phyloP scores from a whole-genome alignment of 371 early-diverging fungal genomes.

The Apophysomyces variabilis region DNA sequence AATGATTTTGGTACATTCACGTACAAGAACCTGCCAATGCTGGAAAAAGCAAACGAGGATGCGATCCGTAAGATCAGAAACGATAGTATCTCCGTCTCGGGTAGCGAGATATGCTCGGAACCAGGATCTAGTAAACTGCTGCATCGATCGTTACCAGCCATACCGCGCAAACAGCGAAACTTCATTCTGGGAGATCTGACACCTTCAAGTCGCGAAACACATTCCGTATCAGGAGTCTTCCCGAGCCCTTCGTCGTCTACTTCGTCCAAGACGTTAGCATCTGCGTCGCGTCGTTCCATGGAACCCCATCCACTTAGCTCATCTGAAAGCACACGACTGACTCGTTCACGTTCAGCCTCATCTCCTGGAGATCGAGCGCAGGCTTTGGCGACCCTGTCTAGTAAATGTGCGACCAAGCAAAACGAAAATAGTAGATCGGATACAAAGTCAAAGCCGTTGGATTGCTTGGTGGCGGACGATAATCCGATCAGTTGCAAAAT shows the following conservation, averaged over 20 bases:
- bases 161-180: slow-evolving; percentile 24
- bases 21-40: slow-evolving; percentile 86
- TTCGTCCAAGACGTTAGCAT: neutral
- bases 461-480: slow-evolving; percentile 85
- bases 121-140: neutral
- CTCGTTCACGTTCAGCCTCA: slow-evolving; percentile 20
- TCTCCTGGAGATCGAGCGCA: slow-evolving; percentile 21
- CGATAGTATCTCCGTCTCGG: slow-evolving; percentile 37
- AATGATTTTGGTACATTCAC: slow-evolving; percentile 92
- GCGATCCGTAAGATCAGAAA: slow-evolving; percentile 73
- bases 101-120: neutral
- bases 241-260: slow-evolving; percentile 23
- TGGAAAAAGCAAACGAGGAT: slow-evolving; percentile 91
- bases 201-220: neutral
- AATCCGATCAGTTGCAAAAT: slow-evolving; percentile 90
- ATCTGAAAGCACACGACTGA: neutral
- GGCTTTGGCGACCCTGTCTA: neutral
- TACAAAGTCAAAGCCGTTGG: slow-evolving; percentile 29
- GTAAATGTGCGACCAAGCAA: neutral
- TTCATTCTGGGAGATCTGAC: slow-evolving; percentile 21
- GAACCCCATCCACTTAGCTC: slow-evolving; percentile 21
- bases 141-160: slow-evolving; percentile 22
- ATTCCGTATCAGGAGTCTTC: slow-evolving; percentile 20
- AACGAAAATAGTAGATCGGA: slow-evolving; percentile 1
- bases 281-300: slow-evolving; percentile 18